Conservation (phyloP, 1,139 yeast genomes). For the Tardiomyces digboiensis region DNA sequence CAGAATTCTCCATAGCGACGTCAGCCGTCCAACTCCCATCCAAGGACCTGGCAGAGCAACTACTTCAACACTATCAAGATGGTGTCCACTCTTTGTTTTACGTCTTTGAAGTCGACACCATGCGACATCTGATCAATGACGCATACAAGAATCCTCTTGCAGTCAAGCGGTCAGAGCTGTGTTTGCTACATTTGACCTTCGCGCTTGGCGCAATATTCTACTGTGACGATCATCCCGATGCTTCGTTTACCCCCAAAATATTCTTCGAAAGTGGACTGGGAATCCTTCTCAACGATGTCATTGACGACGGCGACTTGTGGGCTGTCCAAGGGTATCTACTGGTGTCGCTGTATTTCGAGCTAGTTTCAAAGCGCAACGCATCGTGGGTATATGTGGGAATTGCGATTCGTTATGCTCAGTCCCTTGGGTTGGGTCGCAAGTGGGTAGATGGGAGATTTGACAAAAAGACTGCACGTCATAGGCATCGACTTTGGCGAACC, state of each 20-base stretch:
- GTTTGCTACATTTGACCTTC: constrained; percentile 29
- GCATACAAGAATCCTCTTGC: constrained; percentile 24
- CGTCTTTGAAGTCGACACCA: constrained; percentile 28
- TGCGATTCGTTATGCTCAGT: constrained; percentile 26
- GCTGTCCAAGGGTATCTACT: constrained; percentile 34
- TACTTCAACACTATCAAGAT: constrained; percentile 24
- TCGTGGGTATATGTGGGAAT: constrained; percentile 33
- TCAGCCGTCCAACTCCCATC: constrained; percentile 23
- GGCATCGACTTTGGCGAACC: constrained; percentile 33
- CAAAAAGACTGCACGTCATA: constrained; percentile 18
- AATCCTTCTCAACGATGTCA: constrained; percentile 22
- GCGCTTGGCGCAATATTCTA: constrained; percentile 34
- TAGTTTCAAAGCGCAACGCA: constrained; percentile 31
- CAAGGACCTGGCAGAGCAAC: constrained; percentile 18
- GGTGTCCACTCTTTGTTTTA: constrained; percentile 30
- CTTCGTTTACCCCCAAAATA: constrained; percentile 8
- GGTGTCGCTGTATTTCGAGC: constrained; percentile 32
- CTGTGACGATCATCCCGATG: constrained; percentile 4
- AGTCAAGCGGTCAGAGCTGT: constrained; percentile 16
- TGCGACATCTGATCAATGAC: constrained; percentile 18
- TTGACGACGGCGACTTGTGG: constrained; percentile 35
- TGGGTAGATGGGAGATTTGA: constrained; percentile 23
- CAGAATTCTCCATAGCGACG: constrained; percentile 13
- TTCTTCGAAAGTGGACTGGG: constrained; percentile 30
- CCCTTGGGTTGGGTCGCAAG: constrained; percentile 25